These are phyloP conservation scores for Penicillium fuscoglaucum DNA, from an alignment of 2,329 filamentous ascomycete genomes.

Conservation along the genomic window DNA sequence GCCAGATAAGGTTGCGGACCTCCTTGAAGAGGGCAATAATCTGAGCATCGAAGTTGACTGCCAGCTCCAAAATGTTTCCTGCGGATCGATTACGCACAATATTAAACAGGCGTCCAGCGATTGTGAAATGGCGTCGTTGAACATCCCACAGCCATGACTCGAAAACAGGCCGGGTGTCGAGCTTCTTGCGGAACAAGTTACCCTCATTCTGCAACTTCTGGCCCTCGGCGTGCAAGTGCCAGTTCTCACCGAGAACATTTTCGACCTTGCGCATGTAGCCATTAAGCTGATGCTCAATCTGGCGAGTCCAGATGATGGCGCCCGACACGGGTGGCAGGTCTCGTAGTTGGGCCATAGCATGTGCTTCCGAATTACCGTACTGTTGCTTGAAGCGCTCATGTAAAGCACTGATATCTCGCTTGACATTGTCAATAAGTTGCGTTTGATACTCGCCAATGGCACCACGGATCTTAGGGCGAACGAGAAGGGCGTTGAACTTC, in stretches of 20 bases:
- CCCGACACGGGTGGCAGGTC: conserved; percentile 95
- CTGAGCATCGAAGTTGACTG: conserved; percentile 95
- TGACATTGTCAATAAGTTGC: conserved; percentile 96
- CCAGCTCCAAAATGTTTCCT: conserved; percentile 82
- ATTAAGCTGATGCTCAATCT: conserved; percentile 94
- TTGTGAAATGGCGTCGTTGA: conserved; percentile 81
- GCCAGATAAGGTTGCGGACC: conserved; percentile 92
- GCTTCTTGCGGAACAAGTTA: conserved; percentile 90
- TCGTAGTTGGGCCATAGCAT: conserved; percentile 95
- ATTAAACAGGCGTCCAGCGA: conserved; percentile 87
- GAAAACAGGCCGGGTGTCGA: conserved; percentile 90
- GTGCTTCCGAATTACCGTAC: conserved; percentile 95
- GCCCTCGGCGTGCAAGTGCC: conserved; percentile 90
- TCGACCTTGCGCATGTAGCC: conserved; percentile 99
- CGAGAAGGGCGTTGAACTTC: conserved; percentile 98
- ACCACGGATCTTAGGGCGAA: conserved; percentile 97
- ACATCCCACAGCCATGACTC: conserved; percentile 95
- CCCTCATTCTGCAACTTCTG: conserved; percentile 92
- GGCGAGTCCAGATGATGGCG: conserved; percentile 94
- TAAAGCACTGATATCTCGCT: conserved; percentile 86
- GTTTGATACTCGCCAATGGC: conserved; percentile 98
- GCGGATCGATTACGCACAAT: conserved; percentile 86
- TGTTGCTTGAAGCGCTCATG: conserved; percentile 99
- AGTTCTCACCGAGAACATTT: conserved; percentile 90
- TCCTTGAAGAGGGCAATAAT: conserved; percentile 99